These are phyloP conservation scores for Abrus precatorius DNA, from an alignment of 306 rosid species.

Conservation along the genomic window DNA sequence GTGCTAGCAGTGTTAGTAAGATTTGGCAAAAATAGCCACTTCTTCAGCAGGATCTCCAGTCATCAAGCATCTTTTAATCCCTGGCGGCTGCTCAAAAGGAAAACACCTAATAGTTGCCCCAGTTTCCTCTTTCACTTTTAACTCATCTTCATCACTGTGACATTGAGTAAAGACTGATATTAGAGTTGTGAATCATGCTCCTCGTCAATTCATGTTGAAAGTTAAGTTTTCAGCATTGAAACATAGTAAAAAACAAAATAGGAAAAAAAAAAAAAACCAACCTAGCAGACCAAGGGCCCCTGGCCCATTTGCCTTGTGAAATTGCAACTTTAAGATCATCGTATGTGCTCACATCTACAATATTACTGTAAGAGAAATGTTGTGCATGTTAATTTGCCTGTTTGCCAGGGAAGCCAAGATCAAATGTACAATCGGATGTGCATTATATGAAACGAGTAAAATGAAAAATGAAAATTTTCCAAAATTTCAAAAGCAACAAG, in stretches of 20 bases:
- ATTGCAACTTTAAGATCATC: constrained; percentile 91
- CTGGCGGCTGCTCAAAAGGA: constrained; percentile 87
- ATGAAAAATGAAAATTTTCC: constrained; percentile 15
- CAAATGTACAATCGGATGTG: constrained; percentile 26
- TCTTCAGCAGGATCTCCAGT: constrained; percentile 85
- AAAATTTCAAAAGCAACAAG: neutral
- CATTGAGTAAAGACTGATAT: constrained; percentile 45
- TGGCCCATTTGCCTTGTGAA: constrained; percentile 96
- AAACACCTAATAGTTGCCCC: constrained; percentile 97
- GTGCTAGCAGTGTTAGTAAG: constrained; percentile 61
- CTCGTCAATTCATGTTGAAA: constrained; percentile 16
- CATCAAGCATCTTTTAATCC: constrained; percentile 82
- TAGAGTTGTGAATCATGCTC: constrained; percentile 45
- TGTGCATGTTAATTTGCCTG: constrained; percentile 31
- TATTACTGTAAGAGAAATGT: constrained; percentile 68
- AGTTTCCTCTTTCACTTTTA: constrained; percentile 94
- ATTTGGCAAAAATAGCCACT: constrained; percentile 95
- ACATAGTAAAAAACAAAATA: neutral
- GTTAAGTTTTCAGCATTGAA: neutral
- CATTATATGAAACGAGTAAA: neutral
- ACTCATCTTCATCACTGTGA: constrained; percentile 78
- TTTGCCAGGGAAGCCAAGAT: constrained; percentile 22
- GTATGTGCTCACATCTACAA: constrained; percentile 86
- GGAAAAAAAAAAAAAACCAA: constrained; percentile 34
- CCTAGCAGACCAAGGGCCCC: constrained; percentile 99